These are phyloP conservation scores for Cytospora paraplurivora DNA, from an alignment of 2,329 filamentous ascomycete species.

Conservation along the genomic window DNA sequence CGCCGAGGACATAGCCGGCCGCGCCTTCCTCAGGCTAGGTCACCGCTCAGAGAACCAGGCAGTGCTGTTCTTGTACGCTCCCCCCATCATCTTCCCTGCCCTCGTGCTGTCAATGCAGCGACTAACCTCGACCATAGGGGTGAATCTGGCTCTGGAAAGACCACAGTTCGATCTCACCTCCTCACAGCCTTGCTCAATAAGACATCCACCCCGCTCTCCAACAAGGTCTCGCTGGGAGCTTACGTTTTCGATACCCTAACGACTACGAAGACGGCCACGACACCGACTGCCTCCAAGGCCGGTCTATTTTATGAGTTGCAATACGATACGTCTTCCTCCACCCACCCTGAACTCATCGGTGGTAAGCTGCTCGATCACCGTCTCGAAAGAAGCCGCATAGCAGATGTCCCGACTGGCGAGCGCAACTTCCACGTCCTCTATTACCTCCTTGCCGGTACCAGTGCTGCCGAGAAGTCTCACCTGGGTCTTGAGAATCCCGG, in stretches of 20 bases:
- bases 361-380: conserved; percentile 94
- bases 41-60: conserved; percentile 92
- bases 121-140: conserved; percentile 59
- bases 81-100: background rate
- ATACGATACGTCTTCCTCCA: conserved; percentile 85
- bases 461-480: conserved; percentile 85
- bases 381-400: conserved; percentile 86
- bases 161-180: conserved; percentile 87
- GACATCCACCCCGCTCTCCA: conserved; percentile 88
- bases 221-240: conserved; percentile 87
- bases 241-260: conserved; percentile 97
- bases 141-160: conserved; percentile 95
- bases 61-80: conserved; percentile 83
- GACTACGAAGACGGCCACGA: conserved; percentile 95
- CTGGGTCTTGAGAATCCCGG: conserved; percentile 61
- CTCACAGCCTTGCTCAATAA: conserved; percentile 84
- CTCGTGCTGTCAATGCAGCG: background rate
- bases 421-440: conserved; percentile 96
- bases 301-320: conserved; percentile 95
- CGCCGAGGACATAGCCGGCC: conserved; percentile 86
- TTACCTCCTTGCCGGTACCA: conserved; percentile 92
- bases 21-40: conserved; percentile 83
- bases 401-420: conserved; percentile 91
- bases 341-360: conserved; percentile 85
- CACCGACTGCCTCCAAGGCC: conserved; percentile 91